Conservation (phyloP, 2,329 filamentous ascomycete genomes). For the Clonostachys rhizophaga region DNA sequence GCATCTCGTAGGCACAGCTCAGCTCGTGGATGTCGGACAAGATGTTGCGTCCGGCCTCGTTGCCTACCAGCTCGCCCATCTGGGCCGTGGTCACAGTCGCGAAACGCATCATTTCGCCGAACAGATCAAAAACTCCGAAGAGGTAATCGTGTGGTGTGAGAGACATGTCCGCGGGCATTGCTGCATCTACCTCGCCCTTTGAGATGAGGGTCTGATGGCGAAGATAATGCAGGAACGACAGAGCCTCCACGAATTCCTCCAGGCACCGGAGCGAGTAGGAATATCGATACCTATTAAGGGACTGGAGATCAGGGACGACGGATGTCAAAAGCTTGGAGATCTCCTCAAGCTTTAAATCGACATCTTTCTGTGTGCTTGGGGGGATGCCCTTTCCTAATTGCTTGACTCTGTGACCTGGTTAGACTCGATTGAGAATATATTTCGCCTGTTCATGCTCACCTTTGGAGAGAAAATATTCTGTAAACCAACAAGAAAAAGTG, state of each 20-base stretch:
- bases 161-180: constrained; percentile 47
- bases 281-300: constrained; percentile 81
- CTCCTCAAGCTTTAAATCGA: constrained; percentile 62
- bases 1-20: constrained; percentile 69
- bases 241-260: constrained; percentile 91
- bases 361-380: constrained; percentile 63
- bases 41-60: constrained; percentile 46
- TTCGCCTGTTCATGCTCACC: not conserved
- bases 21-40: constrained; percentile 77
- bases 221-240: constrained; percentile 87
- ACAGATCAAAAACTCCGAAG: constrained; percentile 87
- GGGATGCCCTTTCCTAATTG: constrained; percentile 60
- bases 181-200: constrained; percentile 50
- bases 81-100: constrained; percentile 85
- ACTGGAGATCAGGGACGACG: constrained; percentile 69
- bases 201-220: constrained; percentile 70
- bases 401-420: constrained; percentile 50
- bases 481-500: not conserved
- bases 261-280: constrained; percentile 74
- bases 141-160: constrained; percentile 83
- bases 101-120: constrained; percentile 96
- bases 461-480: constrained; percentile 11
- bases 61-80: constrained; percentile 47
- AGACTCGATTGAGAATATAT: not conserved
- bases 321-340: constrained; percentile 65